Base-by-base conservation (phyloP, 2,329 filamentous ascomycete species). In the Fusarium miscanthi region DNA sequence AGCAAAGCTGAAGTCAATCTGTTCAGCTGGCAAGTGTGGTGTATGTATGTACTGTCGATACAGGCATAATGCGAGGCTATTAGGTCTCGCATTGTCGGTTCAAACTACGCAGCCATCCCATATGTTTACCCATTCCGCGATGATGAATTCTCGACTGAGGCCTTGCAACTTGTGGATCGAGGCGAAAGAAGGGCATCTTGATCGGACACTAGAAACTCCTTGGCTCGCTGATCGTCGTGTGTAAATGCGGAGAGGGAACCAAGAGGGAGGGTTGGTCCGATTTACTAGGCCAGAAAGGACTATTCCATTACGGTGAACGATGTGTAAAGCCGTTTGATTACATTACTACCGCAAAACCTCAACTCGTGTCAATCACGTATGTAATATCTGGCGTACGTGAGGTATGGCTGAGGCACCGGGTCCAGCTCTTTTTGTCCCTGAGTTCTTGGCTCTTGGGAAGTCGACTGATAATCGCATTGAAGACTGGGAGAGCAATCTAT, bases 271-370 rank as follows among this genome's bases (percentile, higher is more conserved):
- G 38, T 31, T 46, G 35, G 30, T 51, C 66, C 35, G 59, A 45
- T 59, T 59, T 56, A 38, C 67, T 19, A 45, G 23, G 49, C 31
- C 42, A 40, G 35, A 66, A 66, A 60, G 38, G 53, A 66, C 52
- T 69, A 69, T 69, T 69, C 40, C 58, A 72, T 72, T 72, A 72
- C 69, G 27, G 64, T 49, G 69, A 53, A 25, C 66, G 40, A 73
- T 73, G 70, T 73, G 70, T 73, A 73, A 73, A 70, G 37, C 45
- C 45, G 54, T 56, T 66, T 52, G 70, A 73, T 73, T 73, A 37
- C 61, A 73, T 73, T 70, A 73, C 70, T 58, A 71, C 69, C 19
- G 48, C 46, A 41, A 69, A 59, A 69, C 58, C 60, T 37, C 7
- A 57, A 30, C 41, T 37, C 38, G 30, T 48, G 40, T 51, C 25